Conservation (phyloP, 192 early-diverging fungal genomes). For the Coemansia sp. region DNA sequence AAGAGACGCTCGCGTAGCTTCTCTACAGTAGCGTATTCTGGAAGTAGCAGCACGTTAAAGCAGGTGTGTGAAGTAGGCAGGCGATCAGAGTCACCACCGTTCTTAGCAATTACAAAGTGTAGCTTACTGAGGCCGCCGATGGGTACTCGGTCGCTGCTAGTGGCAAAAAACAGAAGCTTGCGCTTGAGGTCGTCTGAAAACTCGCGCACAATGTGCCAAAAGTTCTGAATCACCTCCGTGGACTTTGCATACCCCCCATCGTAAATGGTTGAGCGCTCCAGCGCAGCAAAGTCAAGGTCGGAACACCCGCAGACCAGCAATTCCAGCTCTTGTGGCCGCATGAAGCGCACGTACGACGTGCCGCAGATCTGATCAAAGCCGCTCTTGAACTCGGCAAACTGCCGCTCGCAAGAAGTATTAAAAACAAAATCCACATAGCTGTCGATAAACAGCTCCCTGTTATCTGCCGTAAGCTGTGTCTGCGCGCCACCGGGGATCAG, state of each 20-base stretch:
- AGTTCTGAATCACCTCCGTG: constrained; percentile 67
- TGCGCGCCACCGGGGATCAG: constrained; percentile 65
- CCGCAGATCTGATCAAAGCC: constrained; percentile 68
- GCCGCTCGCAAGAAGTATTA: constrained; percentile 63
- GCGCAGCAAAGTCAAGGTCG: constrained; percentile 77
- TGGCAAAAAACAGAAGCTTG: constrained; percentile 84
- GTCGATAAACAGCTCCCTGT: constrained; percentile 78
- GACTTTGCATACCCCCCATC: constrained; percentile 77
- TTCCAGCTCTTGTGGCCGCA: constrained; percentile 87
- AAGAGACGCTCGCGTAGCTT: constrained; percentile 74
- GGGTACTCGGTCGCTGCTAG: constrained; percentile 87
- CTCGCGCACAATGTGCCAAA: constrained; percentile 85
- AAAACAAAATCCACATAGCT: constrained; percentile 78
- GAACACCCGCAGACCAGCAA: constrained; percentile 83
- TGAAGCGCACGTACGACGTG: constrained; percentile 59
- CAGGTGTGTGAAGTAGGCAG: constrained; percentile 92
- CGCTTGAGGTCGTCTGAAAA: constrained; percentile 83
- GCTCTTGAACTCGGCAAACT: constrained; percentile 77
- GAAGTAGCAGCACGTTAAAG: constrained; percentile 85
- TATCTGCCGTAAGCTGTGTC: constrained; percentile 67
- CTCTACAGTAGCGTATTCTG: constrained; percentile 76
- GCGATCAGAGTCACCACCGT: constrained; percentile 80
- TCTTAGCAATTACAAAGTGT: constrained; percentile 83
- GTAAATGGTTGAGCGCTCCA: constrained; percentile 78
- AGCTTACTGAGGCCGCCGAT: constrained; percentile 83